Conservation (phyloP, 1,284 basidiomycete species). For the Fomitopsis pinicola region DNA sequence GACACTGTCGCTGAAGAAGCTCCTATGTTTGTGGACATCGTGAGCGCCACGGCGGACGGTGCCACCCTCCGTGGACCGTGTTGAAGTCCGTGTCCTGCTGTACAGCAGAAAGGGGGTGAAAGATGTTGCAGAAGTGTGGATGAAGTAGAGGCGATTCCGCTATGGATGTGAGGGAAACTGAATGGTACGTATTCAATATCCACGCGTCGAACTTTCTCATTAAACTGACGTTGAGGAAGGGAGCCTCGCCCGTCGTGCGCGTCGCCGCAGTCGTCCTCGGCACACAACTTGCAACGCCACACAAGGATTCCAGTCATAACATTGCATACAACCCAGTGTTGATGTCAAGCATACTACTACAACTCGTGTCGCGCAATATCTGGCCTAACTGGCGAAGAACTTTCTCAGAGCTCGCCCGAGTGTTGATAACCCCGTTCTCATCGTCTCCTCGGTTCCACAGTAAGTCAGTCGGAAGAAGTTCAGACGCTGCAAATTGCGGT, state of each 20-base stretch:
- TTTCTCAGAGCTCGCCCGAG: conserved; percentile 29
- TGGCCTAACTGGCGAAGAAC: conserved; percentile 26
- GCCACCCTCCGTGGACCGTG: too few relatives aligned
- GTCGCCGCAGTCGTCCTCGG: neutral
- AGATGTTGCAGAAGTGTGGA: too few relatives aligned
- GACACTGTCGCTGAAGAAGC: too few relatives aligned
- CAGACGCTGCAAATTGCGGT: conserved; percentile 23
- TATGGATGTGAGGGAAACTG: neutral
- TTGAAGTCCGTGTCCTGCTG: too few relatives aligned
- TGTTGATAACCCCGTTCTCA: conserved; percentile 32
- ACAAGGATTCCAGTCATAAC: neutral
- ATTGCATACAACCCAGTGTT: neutral
- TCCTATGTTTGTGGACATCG: too few relatives aligned
- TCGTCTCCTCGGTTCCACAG: conserved; percentile 37
- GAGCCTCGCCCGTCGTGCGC: too few relatives aligned
- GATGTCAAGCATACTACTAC: neutral
- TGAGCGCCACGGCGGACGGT: too few relatives aligned
- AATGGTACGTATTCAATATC: neutral
- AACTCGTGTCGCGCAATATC: neutral
- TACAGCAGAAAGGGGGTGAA: too few relatives aligned
- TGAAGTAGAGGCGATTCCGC: too few relatives aligned
- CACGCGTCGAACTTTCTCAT: neutral
- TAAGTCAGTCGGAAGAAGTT: conserved; percentile 42
- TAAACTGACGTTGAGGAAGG: too few relatives aligned
- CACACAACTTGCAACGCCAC: too few relatives aligned